These are phyloP conservation scores for Colletotrichum destructivum DNA, from an alignment of 2,329 filamentous ascomycete genomes.

Conservation along the genomic window DNA sequence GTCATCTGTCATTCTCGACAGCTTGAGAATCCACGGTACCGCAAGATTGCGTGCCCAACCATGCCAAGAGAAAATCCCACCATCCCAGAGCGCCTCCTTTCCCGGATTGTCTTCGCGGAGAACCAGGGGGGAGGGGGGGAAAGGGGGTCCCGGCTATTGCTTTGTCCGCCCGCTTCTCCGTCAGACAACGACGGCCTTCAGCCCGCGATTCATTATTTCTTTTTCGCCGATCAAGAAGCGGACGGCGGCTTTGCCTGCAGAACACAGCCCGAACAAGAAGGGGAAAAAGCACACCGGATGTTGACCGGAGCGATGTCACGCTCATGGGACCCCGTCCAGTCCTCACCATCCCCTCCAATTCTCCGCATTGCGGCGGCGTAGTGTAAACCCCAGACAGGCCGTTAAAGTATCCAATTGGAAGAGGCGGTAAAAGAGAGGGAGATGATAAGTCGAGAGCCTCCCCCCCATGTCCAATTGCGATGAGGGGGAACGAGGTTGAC, in stretches of 20 bases:
- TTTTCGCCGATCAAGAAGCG: background rate
- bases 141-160: conserved; percentile 6
- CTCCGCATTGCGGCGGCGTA: conserved; percentile 27
- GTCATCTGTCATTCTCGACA: background rate
- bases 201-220: background rate
- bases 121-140: background rate
- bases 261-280: background rate
- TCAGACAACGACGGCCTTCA: background rate
- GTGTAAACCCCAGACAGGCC: background rate
- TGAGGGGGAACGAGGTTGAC: background rate
- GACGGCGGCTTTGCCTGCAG: no score
- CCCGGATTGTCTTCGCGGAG: background rate
- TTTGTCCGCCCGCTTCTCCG: background rate
- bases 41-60: background rate
- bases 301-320: conserved; percentile 36
- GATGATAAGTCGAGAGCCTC: background rate
- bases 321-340: background rate
- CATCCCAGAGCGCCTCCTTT: background rate
- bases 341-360: background rate
- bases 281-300: conserved; percentile 5
- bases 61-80: background rate
- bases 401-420: background rate
- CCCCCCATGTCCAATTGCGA: background rate
- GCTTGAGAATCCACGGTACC: background rate
- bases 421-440: background rate